Evolutionary conservation across 352 stramenopile species (phyloP).

Genomic region (Phytopythium boreale): DNA sequence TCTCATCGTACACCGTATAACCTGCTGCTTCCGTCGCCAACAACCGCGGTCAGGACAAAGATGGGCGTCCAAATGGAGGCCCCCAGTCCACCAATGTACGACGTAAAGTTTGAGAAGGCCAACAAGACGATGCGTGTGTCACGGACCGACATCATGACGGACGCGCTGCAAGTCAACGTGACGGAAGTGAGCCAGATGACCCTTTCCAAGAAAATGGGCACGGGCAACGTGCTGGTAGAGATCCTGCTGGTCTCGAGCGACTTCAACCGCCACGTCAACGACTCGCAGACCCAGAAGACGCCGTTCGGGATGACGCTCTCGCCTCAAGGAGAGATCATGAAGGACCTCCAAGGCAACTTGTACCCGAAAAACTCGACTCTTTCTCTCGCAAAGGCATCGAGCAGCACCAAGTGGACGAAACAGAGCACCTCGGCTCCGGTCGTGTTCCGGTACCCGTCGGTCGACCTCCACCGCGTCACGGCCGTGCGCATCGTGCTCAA

Average conservation of each 20-base stretch:
- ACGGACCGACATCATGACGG: conserved; percentile 37
- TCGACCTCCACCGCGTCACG: conserved; percentile 46
- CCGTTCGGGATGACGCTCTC: conserved; percentile 42
- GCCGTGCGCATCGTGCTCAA: conserved; percentile 30
- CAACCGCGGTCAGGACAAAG: neutral
- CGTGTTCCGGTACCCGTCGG: conserved; percentile 27
- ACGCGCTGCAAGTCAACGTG: conserved; percentile 40
- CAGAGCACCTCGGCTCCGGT: conserved; percentile 3
- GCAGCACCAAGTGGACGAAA: conserved; percentile 6
- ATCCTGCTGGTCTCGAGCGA: conserved; percentile 52
- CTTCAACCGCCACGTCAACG: conserved; percentile 22
- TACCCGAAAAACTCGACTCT: conserved; percentile 33
- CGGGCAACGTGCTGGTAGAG: conserved; percentile 30
- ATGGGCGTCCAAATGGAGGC: neutral
- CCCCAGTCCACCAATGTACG: conserved; percentile 1
- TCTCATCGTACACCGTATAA: neutral
- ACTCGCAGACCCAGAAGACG: conserved; percentile 19
- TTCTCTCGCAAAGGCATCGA: conserved; percentile 10
- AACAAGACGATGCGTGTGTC: conserved; percentile 18
- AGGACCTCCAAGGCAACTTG: conserved; percentile 18
- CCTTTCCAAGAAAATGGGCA: conserved; percentile 28
- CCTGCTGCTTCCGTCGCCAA: neutral
- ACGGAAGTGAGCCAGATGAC: conserved; percentile 50
- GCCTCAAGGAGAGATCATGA: conserved; percentile 38
- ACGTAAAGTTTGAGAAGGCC: conserved; percentile 17